phyloP scores from a whole-genome alignment of 2,329 filamentous ascomycete genomes.

The Aspergillus candidus region DNA sequence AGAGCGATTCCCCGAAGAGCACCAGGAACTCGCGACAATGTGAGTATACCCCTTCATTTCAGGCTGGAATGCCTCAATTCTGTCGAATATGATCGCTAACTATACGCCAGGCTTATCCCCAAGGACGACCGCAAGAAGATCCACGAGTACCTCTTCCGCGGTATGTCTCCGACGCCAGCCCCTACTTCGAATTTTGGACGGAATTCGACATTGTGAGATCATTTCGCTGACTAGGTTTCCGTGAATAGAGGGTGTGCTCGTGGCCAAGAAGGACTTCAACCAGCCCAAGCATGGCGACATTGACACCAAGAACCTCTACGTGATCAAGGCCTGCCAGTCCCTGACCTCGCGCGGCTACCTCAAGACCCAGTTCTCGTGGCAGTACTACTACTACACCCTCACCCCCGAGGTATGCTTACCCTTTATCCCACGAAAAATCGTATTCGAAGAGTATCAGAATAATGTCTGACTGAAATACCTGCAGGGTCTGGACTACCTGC shows the following conservation, averaged over 20 bases:
- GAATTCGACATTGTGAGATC: constrained; percentile 10
- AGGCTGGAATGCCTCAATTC: no score
- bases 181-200: constrained; percentile 8
- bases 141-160: constrained; percentile 99
- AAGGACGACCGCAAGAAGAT: constrained; percentile 99
- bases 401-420: constrained; percentile 63
- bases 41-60: constrained; percentile 20
- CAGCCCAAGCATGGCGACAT: constrained; percentile 95
- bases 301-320: constrained; percentile 99
- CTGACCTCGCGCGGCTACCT: constrained; percentile 96
- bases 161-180: constrained; percentile 43
- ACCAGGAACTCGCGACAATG: constrained; percentile 51
- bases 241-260: constrained; percentile 67
- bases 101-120: constrained; percentile 76
- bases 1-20: constrained; percentile 50
- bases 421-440: no score
- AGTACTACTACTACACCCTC: constrained; percentile 99
- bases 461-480: constrained; percentile 2
- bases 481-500: constrained; percentile 95
- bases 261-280: constrained; percentile 99
- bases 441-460: neutral
- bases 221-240: constrained; percentile 11
- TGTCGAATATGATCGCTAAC: constrained; percentile 9
- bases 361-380: constrained; percentile 99
- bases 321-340: constrained; percentile 97